Percentiles rank a stretch among this genome's conserved stretches.
phyloP scores from a whole-genome alignment of 768 basidiomycete species.

The Albatrellus ellisii region DNA sequence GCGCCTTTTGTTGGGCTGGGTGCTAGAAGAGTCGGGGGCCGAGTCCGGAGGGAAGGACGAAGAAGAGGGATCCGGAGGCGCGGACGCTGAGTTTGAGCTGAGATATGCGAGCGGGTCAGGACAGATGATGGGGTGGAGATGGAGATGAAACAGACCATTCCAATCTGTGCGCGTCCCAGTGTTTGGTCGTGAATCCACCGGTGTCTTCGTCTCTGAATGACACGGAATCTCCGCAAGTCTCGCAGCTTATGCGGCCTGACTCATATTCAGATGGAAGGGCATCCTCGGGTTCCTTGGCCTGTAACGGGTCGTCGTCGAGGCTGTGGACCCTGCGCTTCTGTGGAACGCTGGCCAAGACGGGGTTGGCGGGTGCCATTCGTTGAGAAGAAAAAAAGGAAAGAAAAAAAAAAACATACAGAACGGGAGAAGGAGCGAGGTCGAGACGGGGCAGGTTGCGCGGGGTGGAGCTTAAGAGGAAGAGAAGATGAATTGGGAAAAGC shows the following conservation, averaged over 20 bases:
- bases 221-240: conserved; percentile 45
- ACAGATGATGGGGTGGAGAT: background rate
- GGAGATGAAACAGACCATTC: conserved; percentile 29
- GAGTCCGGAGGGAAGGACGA: background rate
- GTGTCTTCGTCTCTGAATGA: conserved; percentile 54
- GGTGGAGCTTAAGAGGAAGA: background rate
- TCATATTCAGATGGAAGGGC: conserved; percentile 36
- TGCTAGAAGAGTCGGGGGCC: background rate
- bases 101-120: background rate
- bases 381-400: too few relatives aligned
- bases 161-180: conserved; percentile 54
- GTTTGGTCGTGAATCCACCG: conserved; percentile 50
- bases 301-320: background rate
- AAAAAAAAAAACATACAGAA: background rate
- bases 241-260: conserved; percentile 52
- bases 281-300: background rate
- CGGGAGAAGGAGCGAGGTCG: background rate
- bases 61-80: conserved; percentile 2
- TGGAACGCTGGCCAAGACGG: background rate
- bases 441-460: background rate
- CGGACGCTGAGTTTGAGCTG: conserved; percentile 2
- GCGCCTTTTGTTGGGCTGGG: conserved; percentile 35
- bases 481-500: too few relatives aligned
- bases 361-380: background rate
- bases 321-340: conserved; percentile 2